Conservation (phyloP, 805 yeast species). For the Metschnikowia dekortorum region DNA sequence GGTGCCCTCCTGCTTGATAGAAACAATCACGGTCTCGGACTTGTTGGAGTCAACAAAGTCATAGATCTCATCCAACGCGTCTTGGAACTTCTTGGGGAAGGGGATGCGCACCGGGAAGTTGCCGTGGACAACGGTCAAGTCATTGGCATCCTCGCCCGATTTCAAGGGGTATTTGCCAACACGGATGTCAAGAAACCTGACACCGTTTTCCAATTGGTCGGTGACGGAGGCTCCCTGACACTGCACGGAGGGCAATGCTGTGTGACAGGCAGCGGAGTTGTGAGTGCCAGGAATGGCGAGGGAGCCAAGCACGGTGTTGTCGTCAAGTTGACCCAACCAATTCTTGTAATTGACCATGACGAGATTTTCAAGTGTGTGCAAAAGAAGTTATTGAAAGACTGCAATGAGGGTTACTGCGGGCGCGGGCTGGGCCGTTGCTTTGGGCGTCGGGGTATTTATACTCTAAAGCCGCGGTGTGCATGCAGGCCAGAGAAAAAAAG, state of each 20-base stretch:
- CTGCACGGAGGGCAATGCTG: slow-evolving; percentile 70
- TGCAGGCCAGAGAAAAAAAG: neutral
- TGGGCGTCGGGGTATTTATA: slow-evolving; percentile 1
- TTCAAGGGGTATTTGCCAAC: slow-evolving; percentile 55
- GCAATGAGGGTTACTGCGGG: neutral
- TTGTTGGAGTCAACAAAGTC: slow-evolving; percentile 48
- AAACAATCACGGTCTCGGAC: slow-evolving; percentile 61
- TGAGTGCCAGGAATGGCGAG: slow-evolving; percentile 83
- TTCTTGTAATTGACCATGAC: slow-evolving; percentile 38
- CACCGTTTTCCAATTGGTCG: slow-evolving; percentile 66
- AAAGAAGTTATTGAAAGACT: neutral
- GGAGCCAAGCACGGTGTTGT: slow-evolving; percentile 46
- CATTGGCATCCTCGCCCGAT: slow-evolving; percentile 46
- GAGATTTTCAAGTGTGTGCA: slow-evolving; percentile 13
- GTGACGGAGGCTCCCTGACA: slow-evolving; percentile 63
- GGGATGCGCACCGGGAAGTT: slow-evolving; percentile 67
- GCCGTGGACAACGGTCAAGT: slow-evolving; percentile 68
- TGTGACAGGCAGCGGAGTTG: slow-evolving; percentile 69
- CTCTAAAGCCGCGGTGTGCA: neutral
- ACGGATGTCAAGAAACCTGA: slow-evolving; percentile 70
- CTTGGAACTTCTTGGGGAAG: slow-evolving; percentile 48
- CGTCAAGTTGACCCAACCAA: slow-evolving; percentile 56
- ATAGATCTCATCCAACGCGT: slow-evolving; percentile 56
- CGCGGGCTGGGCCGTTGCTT: neutral
- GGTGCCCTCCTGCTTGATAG: slow-evolving; percentile 71